Percentiles rank a stretch among this genome's conserved stretches.
These are phyloP conservation scores for Acephala macrosclerotiorum DNA, from an alignment of 2,329 filamentous ascomycete genomes.

Conservation along the genomic window DNA sequence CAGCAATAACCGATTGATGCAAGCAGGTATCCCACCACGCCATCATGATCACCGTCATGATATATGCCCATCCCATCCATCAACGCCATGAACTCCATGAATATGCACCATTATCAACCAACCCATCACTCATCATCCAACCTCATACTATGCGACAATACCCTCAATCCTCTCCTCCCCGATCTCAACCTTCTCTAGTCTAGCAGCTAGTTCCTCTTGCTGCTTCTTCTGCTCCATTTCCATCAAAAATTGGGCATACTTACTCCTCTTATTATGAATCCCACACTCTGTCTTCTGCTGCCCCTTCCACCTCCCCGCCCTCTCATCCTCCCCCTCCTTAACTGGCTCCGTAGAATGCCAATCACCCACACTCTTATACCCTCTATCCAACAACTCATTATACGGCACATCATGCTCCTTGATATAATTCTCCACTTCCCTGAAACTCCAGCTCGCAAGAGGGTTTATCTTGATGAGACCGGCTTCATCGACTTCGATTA, in stretches of 20 bases:
- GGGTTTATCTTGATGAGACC: constrained; percentile 98
- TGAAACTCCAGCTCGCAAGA: constrained; percentile 91
- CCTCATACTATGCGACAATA: constrained; percentile 11
- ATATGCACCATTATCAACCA: neutral
- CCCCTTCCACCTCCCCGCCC: constrained; percentile 96
- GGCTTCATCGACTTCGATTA: constrained; percentile 88
- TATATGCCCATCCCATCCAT: neutral
- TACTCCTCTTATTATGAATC: constrained; percentile 96
- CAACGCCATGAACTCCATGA: neutral
- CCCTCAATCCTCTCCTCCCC: constrained; percentile 27
- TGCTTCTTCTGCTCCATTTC: constrained; percentile 44
- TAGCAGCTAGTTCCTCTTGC: constrained; percentile 39
- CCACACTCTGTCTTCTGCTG: constrained; percentile 96
- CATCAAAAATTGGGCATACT: constrained; percentile 78
- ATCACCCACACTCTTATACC: constrained; percentile 98
- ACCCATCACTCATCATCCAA: neutral
- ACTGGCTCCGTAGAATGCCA: constrained; percentile 97
- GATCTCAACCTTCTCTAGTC: constrained; percentile 37
- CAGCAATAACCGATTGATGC: neutral
- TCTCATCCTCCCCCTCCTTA: constrained; percentile 90
- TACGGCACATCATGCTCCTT: constrained; percentile 88
- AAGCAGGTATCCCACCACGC: constrained; percentile 5
- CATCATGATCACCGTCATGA: constrained; percentile 1
- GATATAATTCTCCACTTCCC: constrained; percentile 88
- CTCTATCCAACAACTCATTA: constrained; percentile 87